These are phyloP conservation scores for Pichia sp. DNA, from an alignment of 1,139 yeast species.

Conservation along the genomic window DNA sequence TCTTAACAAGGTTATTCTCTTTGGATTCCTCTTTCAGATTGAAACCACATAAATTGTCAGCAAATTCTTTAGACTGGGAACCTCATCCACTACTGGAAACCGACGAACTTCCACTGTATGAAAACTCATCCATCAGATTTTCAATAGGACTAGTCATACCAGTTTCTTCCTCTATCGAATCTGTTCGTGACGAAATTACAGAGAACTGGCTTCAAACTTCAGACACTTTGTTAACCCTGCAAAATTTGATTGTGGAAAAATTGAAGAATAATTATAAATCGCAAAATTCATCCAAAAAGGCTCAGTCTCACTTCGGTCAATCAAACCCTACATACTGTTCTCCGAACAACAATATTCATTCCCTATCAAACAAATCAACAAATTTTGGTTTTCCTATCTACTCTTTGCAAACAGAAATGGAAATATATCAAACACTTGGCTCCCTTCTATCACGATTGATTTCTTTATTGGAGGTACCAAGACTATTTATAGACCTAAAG, in stretches of 20 bases:
- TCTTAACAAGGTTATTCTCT: slow-evolving; percentile 44
- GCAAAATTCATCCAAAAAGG: slow-evolving; percentile 23
- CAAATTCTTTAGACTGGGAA: slow-evolving; percentile 23
- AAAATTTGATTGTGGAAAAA: slow-evolving; percentile 38
- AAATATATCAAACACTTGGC: slow-evolving; percentile 36
- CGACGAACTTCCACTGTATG: slow-evolving; percentile 20
- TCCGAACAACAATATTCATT: neutral
- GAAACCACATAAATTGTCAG: slow-evolving; percentile 9
- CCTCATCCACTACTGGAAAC: slow-evolving; percentile 24
- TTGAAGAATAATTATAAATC: slow-evolving; percentile 31
- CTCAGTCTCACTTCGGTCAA: slow-evolving; percentile 7
- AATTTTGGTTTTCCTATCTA: slow-evolving; percentile 33
- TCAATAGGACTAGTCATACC: slow-evolving; percentile 50
- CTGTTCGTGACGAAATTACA: slow-evolving; percentile 40
- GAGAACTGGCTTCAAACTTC: slow-evolving; percentile 49
- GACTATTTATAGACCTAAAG: slow-evolving; percentile 35
- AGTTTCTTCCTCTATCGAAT: slow-evolving; percentile 33
- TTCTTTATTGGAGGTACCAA: slow-evolving; percentile 44
- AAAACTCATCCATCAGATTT: slow-evolving; percentile 35
- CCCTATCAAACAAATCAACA: neutral
- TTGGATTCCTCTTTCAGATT: slow-evolving; percentile 26
- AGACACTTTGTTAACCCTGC: slow-evolving; percentile 39
- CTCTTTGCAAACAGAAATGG: slow-evolving; percentile 42
- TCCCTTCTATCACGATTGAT: slow-evolving; percentile 40
- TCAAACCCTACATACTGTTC: slow-evolving; percentile 2